Conservation (phyloP, 75 land plant genomes). For the Selaginella tamariscina region DNA sequence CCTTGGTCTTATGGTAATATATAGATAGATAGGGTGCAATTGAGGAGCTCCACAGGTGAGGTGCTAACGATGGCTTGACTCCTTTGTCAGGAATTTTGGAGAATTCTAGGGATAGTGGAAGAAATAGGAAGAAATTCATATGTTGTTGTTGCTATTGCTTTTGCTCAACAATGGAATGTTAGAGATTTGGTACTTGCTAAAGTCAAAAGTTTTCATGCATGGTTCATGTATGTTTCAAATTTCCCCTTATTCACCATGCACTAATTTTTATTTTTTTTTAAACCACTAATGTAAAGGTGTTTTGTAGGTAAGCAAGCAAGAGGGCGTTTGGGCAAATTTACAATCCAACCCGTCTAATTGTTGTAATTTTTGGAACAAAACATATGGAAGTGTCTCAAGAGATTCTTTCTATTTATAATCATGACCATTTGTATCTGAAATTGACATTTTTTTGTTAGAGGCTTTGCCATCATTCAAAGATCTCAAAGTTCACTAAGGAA, state of each 20-base stretch:
- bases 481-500: constrained; percentile 61
- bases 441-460: constrained; percentile 31
- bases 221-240: constrained; percentile 30
- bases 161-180: constrained; percentile 49
- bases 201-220: constrained; percentile 77
- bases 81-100: background rate
- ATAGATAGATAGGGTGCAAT: too few relatives aligned
- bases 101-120: constrained; percentile 31
- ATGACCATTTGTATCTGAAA: background rate
- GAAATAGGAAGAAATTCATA: constrained; percentile 39
- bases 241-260: background rate
- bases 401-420: background rate
- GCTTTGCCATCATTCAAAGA: constrained; percentile 67
- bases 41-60: too few relatives aligned
- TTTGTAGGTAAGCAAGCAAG: constrained; percentile 59
- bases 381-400: constrained; percentile 56
- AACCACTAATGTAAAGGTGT: background rate
- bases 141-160: constrained; percentile 34
- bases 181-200: constrained; percentile 91
- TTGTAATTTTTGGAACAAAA: constrained; percentile 72
- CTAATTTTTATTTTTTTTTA: background rate
- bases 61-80: too few relatives aligned
- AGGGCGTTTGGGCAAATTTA: constrained; percentile 33
- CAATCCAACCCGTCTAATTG: constrained; percentile 56
- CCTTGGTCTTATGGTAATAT: too few relatives aligned